Evolutionary conservation across 140 eudicot species (phyloP).

Genomic region (Senecio squalidus): DNA sequence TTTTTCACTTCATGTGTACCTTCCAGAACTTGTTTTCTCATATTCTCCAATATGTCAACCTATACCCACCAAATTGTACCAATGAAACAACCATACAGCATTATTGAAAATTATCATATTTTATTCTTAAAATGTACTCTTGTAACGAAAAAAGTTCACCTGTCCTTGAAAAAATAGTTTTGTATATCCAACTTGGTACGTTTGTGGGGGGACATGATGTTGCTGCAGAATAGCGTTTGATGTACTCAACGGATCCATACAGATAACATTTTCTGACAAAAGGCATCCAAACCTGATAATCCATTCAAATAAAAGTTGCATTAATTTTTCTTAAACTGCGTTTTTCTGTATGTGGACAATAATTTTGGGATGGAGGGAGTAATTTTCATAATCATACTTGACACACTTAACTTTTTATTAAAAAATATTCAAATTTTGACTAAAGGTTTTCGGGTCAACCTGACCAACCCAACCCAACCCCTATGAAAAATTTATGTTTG

Average conservation of each 20-base stretch:
- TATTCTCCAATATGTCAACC: slow-evolving; percentile 63
- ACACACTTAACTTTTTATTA: not conserved
- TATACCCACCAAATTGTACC: slow-evolving; percentile 14
- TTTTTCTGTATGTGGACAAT: no score
- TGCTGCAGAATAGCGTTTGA: slow-evolving; percentile 75
- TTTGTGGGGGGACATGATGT: slow-evolving; percentile 50
- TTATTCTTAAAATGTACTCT: not conserved
- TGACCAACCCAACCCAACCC: not conserved
- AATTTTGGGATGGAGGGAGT: no score
- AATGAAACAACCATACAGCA: not conserved
- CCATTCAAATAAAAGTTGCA: not conserved
- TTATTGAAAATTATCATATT: not conserved
- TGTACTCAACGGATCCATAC: slow-evolving; percentile 67
- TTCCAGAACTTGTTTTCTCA: slow-evolving; percentile 55
- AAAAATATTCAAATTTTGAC: not conserved
- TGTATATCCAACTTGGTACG: slow-evolving; percentile 86
- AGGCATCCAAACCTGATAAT: slow-evolving; percentile 73
- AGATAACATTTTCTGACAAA: slow-evolving; percentile 35
- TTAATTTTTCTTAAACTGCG: no score
- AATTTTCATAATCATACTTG: not conserved
- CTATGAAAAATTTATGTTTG: not conserved
- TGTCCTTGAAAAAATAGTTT: slow-evolving; percentile 78
- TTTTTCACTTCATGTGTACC: slow-evolving; percentile 66
- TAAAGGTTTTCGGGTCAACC: not conserved
- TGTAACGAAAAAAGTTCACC: slow-evolving; percentile 25